Conservation (phyloP, 805 yeast species). For the Metschnikowia chrysomelidarum region DNA sequence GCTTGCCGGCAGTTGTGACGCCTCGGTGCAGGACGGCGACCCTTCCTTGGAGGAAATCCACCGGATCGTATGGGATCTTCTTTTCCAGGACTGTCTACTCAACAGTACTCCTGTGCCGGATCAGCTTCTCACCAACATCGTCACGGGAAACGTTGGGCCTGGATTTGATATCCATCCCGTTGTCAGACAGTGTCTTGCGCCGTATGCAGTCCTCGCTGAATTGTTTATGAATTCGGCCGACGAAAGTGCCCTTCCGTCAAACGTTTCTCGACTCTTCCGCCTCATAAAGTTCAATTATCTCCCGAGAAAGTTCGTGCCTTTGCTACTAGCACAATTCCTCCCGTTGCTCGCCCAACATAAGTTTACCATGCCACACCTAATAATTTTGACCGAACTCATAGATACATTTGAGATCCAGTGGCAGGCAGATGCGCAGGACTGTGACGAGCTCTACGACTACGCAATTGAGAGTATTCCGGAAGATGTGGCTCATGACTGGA, state of each 20-base stretch:
- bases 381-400: constrained; percentile 33
- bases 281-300: constrained; percentile 40
- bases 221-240: constrained; percentile 37
- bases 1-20: constrained; percentile 62
- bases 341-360: constrained; percentile 34
- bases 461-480: constrained; percentile 24
- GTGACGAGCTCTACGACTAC: constrained; percentile 31
- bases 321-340: constrained; percentile 47
- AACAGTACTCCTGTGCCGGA: constrained; percentile 56
- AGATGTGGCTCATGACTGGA: constrained; percentile 36
- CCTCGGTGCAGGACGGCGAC: constrained; percentile 16
- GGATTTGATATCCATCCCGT: constrained; percentile 48
- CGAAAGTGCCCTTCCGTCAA: constrained; percentile 12
- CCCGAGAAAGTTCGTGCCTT: constrained; percentile 49
- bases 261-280: constrained; percentile 49
- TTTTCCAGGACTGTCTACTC: constrained; percentile 59
- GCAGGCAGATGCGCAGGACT: constrained; percentile 26
- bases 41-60: constrained; percentile 45
- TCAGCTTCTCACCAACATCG: constrained; percentile 50
- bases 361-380: constrained; percentile 22
- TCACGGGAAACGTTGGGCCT: constrained; percentile 33
- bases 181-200: constrained; percentile 66
- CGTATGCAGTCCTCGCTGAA: constrained; percentile 61
- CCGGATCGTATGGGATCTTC: constrained; percentile 53
- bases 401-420: constrained; percentile 33